Evolutionary conservation across 768 basidiomycete species (phyloP).

Genomic region (Austroboletus eburneus): DNA sequence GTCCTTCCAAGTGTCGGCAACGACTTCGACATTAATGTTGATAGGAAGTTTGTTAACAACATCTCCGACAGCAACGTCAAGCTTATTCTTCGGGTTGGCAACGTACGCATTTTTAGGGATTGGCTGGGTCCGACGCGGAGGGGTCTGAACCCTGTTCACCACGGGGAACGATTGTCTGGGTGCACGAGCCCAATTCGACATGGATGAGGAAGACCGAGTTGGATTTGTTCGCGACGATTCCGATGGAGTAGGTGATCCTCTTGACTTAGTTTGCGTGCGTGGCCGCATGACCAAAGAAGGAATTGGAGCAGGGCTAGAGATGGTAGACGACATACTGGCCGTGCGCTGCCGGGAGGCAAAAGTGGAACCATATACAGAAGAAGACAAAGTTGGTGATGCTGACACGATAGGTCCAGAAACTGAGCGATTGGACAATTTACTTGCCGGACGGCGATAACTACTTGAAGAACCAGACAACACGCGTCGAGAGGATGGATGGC

Average conservation of each 20-base stretch:
- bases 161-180: constrained; percentile 59
- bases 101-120: constrained; percentile 66
- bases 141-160: constrained; percentile 42
- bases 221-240: constrained; percentile 52
- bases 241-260: constrained; percentile 61
- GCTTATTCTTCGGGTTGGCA: constrained; percentile 84
- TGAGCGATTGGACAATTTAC: constrained; percentile 61
- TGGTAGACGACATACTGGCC: constrained; percentile 51
- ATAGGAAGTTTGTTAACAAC: constrained; percentile 88
- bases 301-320: constrained; percentile 31
- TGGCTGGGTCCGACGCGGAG: constrained; percentile 37
- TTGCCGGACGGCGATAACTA: constrained; percentile 48
- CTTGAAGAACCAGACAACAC: constrained; percentile 46
- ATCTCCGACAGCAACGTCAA: constrained; percentile 90
- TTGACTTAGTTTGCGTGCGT: constrained; percentile 41
- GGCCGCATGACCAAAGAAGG: constrained; percentile 33
- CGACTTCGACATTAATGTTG: constrained; percentile 77
- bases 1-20: constrained; percentile 84
- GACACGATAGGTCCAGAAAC: constrained; percentile 61
- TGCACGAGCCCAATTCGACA: constrained; percentile 65
- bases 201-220: constrained; percentile 41
- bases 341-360: constrained; percentile 85
- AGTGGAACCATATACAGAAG: constrained; percentile 54
- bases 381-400: constrained; percentile 30
- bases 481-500: constrained; percentile 43